These are phyloP conservation scores for Erysiphe neolycopersici DNA, from an alignment of 2,329 filamentous ascomycete genomes.

Conservation along the genomic window DNA sequence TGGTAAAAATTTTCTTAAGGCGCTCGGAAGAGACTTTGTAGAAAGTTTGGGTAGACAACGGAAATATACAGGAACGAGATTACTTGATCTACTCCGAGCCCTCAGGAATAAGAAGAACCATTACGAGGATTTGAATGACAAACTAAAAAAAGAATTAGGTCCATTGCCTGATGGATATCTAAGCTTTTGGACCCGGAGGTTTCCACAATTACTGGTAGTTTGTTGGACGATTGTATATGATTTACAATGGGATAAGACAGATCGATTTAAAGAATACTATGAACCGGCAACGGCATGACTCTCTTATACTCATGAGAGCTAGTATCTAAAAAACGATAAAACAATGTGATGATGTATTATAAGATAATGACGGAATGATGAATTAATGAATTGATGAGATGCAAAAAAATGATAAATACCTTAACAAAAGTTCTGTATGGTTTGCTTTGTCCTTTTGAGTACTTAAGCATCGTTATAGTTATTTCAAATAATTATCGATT, in stretches of 20 bases:
- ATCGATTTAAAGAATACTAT: constrained; percentile 46
- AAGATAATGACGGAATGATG: too few species aligned
- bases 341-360: too few species aligned
- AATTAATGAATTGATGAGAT: too few species aligned
- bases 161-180: constrained; percentile 37
- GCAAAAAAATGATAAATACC: too few species aligned
- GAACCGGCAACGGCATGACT: constrained; percentile 14
- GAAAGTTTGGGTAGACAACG: constrained; percentile 80
- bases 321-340: too few species aligned
- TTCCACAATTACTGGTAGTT: constrained; percentile 37
- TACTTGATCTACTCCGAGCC: constrained; percentile 70
- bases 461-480: too few species aligned
- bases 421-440: too few species aligned
- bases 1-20: constrained; percentile 49
- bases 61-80: constrained; percentile 64
- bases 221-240: constrained; percentile 35
- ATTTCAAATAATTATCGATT: too few species aligned
- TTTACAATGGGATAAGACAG: constrained; percentile 23
- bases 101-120: constrained; percentile 93
- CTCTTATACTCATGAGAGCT: not conserved
- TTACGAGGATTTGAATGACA: constrained; percentile 81
- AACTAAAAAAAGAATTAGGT: constrained; percentile 42
- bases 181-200: constrained; percentile 38
- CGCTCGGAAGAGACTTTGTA: constrained; percentile 56
- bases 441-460: too few species aligned